phyloP scores from a whole-genome alignment of 2,329 filamentous ascomycete genomes.

The Aspergillus carbonarius region DNA sequence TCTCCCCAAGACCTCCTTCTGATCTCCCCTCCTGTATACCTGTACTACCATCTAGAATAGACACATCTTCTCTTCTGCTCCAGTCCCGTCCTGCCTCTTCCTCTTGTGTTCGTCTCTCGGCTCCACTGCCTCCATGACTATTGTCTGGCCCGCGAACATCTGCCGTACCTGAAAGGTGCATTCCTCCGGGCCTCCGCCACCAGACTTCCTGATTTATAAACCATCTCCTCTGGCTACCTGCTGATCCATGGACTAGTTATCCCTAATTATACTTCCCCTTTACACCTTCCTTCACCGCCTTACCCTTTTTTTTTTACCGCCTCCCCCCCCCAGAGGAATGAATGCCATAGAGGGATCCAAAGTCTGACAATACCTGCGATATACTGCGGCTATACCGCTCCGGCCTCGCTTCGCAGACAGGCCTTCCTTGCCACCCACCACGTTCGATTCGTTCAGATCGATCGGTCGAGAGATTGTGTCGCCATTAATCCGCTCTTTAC shows the following conservation, averaged over 20 bases:
- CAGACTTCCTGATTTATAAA: background rate
- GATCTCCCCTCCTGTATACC: conserved; percentile 27
- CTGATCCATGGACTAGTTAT: conserved; percentile 3
- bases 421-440: conserved; percentile 14
- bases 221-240: background rate
- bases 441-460: background rate
- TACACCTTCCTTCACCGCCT: background rate
- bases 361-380: conserved; percentile 1
- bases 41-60: conserved; percentile 11
- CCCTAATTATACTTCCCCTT: background rate
- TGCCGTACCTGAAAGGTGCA: conserved; percentile 5
- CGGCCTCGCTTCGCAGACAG: conserved; percentile 8
- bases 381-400: conserved; percentile 10
- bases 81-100: background rate
- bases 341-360: conserved; percentile 9
- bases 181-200: background rate
- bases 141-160: conserved; percentile 2
- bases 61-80: conserved; percentile 2
- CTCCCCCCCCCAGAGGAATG: background rate
- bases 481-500: background rate
- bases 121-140: conserved; percentile 6
- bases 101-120: background rate
- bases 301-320: background rate
- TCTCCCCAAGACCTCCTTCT: conserved; percentile 26
- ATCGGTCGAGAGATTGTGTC: background rate